Conservation (phyloP, 176 grass and related monocot genomes). For the Musa beccarii region DNA sequence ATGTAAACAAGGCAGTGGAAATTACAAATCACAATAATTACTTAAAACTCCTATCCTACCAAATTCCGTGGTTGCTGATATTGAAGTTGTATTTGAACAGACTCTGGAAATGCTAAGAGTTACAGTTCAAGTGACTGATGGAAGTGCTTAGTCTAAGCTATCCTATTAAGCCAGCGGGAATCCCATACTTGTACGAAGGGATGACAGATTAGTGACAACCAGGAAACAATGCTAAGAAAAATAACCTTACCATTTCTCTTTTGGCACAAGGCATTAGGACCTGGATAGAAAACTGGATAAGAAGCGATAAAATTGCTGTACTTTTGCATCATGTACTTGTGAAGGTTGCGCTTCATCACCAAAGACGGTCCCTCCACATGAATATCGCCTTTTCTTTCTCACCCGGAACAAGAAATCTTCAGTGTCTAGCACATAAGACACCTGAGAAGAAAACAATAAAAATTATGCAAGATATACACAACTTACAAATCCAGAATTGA, state of each 20-base stretch:
- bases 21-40: neutral
- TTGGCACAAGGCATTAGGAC: neutral
- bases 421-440: slow-evolving; percentile 84
- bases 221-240: neutral
- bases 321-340: slow-evolving; percentile 37
- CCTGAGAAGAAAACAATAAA: slow-evolving; percentile 26
- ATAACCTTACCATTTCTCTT: neutral
- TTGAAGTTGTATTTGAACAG: no score
- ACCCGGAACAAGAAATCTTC: slow-evolving; percentile 80
- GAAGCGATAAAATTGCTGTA: slow-evolving; percentile 63
- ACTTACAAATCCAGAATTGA: neutral
- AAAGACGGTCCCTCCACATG: slow-evolving; percentile 1
- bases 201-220: neutral
- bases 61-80: neutral
- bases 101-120: neutral
- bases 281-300: slow-evolving; percentile 25
- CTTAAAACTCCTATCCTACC: neutral
- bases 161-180: neutral
- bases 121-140: neutral
- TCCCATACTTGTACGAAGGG: neutral
- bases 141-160: neutral
- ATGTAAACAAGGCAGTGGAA: neutral
- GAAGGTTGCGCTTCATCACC: slow-evolving; percentile 13
- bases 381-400: slow-evolving; percentile 40
- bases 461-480: neutral